Evolutionary conservation across 441 rosid species (phyloP), one percentile per base, ranked within the genome.

Genomic region (Gossypium schwendimanii): DNA sequence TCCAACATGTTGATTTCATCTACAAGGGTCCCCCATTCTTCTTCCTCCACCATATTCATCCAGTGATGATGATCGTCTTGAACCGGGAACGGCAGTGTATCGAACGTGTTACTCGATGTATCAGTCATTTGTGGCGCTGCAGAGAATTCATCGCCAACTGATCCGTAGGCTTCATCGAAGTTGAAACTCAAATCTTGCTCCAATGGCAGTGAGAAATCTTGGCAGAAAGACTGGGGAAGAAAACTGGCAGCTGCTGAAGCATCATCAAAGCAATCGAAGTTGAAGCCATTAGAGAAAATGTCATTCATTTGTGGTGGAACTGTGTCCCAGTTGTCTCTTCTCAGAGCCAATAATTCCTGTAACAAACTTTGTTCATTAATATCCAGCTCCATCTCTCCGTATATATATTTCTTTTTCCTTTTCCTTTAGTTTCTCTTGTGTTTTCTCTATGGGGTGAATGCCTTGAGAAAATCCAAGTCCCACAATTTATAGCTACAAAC

Each of bases 291-390:
- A 44, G 86, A 67, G 71, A 77, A 72, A 63, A 81, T 62, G 64
- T 70, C 79, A 74, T 73, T 68, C 81, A 78, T 82, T 52, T 83
- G 84, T 11, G 80, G 11, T 7, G 86, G 83, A 67, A 73, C 47
- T 31, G 61, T 73, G 26, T 83, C 84, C 78, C 76, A 73, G 72
- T 15, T 31, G 11, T 79, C 86, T 28, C 79, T 85, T 50, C 84
- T 77, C 17, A 81, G 74, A 69, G 84, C 82, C 20, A 78, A 23
- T 11, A 84, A 23, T 45, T 86, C 86, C 75, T 86, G 90, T 28
- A 81, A 65, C 76, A 76, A 80, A 33, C 76, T 75, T 63, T 82
- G 81, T 4, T 79, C 81, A 73, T 79, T 69, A 0, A 81, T 58
- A 84, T 85, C 87, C 90, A 84, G 86, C 14, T 63, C 59, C 15